phyloP scores from a whole-genome alignment of 108 stramenopile species.

The Conticribra guillardii region DNA sequence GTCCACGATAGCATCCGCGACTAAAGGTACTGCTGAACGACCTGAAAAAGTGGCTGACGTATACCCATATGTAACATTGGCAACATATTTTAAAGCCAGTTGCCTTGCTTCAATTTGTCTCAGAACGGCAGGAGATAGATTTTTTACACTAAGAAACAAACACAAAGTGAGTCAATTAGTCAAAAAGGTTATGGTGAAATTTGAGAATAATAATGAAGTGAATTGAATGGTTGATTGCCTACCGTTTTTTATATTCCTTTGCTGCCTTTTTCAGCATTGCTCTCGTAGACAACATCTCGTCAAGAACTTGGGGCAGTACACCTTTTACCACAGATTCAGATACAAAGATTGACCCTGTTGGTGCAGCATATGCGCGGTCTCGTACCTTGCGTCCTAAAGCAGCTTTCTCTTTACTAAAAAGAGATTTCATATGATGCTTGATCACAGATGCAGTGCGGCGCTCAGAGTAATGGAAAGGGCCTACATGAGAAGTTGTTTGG shows the following conservation, averaged over 20 bases:
- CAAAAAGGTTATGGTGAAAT: too few relatives aligned
- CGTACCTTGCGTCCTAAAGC: background rate
- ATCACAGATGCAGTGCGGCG: conserved; percentile 71
- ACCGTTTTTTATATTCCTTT: conserved; percentile 84
- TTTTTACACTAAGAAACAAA: too few relatives aligned
- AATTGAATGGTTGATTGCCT: too few relatives aligned
- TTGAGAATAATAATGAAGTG: too few relatives aligned
- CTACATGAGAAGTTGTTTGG: conserved; percentile 32
- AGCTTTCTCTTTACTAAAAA: conserved; percentile 8
- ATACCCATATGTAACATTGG: conserved; percentile 98
- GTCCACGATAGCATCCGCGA: conserved; percentile 98
- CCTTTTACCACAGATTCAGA: conserved; percentile 87
- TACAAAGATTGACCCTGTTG: conserved; percentile 93
- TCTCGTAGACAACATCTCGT: conserved; percentile 95
- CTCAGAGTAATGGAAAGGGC: conserved; percentile 78
- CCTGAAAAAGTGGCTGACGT: conserved; percentile 97
- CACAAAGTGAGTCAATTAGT: too few relatives aligned
- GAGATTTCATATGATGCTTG: conserved; percentile 76
- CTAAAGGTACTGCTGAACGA: conserved; percentile 92
- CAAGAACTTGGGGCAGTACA: conserved; percentile 94
- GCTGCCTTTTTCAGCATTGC: conserved; percentile 96
- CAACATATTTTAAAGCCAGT: conserved; percentile 96
- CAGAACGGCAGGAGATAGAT: conserved; percentile 69
- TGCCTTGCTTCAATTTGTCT: conserved; percentile 97
- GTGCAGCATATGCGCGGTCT: conserved; percentile 80